These are phyloP conservation scores for Aspergillus tubingensis DNA, from an alignment of 2,329 filamentous ascomycete species.

Conservation along the genomic window DNA sequence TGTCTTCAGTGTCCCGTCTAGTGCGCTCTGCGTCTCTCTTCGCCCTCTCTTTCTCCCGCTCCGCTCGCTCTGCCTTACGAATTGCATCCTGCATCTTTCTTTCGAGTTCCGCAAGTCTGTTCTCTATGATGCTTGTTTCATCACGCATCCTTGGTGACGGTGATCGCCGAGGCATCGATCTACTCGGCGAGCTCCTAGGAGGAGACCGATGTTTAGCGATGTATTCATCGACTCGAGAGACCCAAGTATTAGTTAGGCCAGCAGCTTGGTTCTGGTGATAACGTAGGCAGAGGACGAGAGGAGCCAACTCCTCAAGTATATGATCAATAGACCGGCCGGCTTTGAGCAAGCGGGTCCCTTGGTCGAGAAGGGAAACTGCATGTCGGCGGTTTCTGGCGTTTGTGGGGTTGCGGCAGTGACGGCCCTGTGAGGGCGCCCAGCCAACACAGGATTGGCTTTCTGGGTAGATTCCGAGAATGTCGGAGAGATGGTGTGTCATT, in stretches of 20 bases:
- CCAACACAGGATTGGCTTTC: constrained; percentile 21
- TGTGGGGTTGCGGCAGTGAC: constrained; percentile 18
- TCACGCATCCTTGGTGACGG: background rate
- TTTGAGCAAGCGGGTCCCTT: constrained; percentile 17
- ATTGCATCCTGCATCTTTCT: background rate
- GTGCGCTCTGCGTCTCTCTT: background rate
- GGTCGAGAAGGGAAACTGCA: constrained; percentile 17
- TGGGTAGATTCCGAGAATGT: constrained; percentile 23
- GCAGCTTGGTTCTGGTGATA: constrained; percentile 18
- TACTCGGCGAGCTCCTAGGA: background rate
- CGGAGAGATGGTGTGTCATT: constrained; percentile 13
- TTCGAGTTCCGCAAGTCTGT: background rate
- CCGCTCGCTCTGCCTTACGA: background rate
- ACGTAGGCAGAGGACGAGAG: constrained; percentile 23
- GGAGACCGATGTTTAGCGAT: background rate
- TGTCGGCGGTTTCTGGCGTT: constrained; percentile 14
- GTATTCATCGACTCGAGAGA: background rate
- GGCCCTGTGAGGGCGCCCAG: constrained; percentile 17
- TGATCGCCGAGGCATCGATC: background rate
- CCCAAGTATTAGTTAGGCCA: background rate
- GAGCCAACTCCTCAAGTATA: constrained; percentile 25
- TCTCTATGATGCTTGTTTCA: too few species aligned
- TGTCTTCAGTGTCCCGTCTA: background rate
- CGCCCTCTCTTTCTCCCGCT: background rate
- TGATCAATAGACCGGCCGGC: constrained; percentile 15